Percentiles rank a stretch among this genome's conserved stretches.
Evolutionary conservation across 2,329 filamentous ascomycete species (phyloP).

Genomic region (Chalaropsis ovoidea): DNA sequence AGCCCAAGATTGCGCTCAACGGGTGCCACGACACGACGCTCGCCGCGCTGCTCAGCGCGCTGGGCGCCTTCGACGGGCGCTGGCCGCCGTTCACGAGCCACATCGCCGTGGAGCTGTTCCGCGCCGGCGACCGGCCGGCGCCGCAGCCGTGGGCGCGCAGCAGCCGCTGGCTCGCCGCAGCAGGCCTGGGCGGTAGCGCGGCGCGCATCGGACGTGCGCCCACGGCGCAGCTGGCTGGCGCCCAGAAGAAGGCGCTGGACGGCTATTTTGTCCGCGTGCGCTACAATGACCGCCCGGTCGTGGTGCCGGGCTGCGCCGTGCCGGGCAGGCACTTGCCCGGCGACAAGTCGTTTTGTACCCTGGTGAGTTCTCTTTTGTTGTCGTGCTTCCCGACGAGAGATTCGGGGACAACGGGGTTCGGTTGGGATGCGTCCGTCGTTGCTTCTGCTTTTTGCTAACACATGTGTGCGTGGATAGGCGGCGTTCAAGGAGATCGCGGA

Average conservation of each 20-base stretch:
- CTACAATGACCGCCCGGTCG: conserved; percentile 79
- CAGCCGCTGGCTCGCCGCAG: conserved; percentile 7
- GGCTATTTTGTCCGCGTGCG: conserved; percentile 81
- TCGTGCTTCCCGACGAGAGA: too few relatives aligned
- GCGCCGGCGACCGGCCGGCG: conserved; percentile 27
- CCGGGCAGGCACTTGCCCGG: conserved; percentile 74
- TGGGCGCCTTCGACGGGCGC: conserved; percentile 64
- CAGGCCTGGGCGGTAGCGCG: conserved; percentile 2
- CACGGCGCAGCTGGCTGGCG: conserved; percentile 43
- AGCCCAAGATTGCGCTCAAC: conserved; percentile 58
- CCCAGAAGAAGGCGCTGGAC: conserved; percentile 51
- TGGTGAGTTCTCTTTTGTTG: conserved; percentile 44
- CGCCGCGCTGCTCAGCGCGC: conserved; percentile 62
- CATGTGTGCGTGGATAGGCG: conserved; percentile 39
- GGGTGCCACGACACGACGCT: conserved; percentile 94
- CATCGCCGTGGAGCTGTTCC: conserved; percentile 83
- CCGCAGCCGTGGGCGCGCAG: conserved; percentile 1
- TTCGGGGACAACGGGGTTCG: too few relatives aligned
- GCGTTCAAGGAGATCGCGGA: conserved; percentile 91
- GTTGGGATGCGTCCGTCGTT: background rate
- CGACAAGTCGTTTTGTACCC: conserved; percentile 80
- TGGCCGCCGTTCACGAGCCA: conserved; percentile 96
- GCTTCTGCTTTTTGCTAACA: background rate
- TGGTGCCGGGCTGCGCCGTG: conserved; percentile 67
- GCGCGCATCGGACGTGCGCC: conserved; percentile 17